Evolutionary conservation across 2,329 filamentous ascomycete genomes (phyloP).

Genomic region (Pseudogymnoascus sp.): DNA sequence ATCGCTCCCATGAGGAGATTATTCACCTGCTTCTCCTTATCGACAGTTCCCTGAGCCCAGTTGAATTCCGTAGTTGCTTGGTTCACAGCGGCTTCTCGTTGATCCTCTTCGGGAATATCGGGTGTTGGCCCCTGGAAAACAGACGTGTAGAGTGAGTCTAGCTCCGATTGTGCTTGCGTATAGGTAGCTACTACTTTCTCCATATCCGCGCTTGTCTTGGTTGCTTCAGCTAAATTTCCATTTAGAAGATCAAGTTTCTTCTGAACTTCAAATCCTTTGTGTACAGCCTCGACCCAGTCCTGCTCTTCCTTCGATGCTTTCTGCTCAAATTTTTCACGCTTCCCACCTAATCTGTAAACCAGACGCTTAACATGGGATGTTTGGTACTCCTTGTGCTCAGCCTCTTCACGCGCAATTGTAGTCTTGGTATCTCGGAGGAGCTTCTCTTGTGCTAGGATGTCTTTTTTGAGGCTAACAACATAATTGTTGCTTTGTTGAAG

Average conservation of each 20-base stretch:
- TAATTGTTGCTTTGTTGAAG: constrained; percentile 39
- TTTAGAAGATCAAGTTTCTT: constrained; percentile 35
- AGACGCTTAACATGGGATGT: constrained; percentile 45
- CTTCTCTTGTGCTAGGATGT: constrained; percentile 31
- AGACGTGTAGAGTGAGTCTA: constrained; percentile 44
- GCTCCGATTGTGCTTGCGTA: constrained; percentile 34
- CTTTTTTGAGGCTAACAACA: constrained; percentile 37
- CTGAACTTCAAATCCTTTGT: constrained; percentile 38
- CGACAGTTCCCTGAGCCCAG: constrained; percentile 28
- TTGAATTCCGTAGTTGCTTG: constrained; percentile 32
- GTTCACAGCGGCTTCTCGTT: constrained; percentile 33
- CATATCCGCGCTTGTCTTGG: constrained; percentile 29
- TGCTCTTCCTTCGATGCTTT: constrained; percentile 44
- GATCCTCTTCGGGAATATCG: constrained; percentile 45
- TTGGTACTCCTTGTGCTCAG: constrained; percentile 44
- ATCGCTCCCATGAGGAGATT: constrained; percentile 34
- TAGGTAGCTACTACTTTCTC: constrained; percentile 31
- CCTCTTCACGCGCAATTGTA: constrained; percentile 39
- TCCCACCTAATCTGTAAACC: constrained; percentile 42
- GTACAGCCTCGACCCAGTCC: constrained; percentile 46
- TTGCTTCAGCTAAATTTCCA: constrained; percentile 34
- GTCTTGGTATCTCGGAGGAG: constrained; percentile 33
- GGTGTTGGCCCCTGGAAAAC: constrained; percentile 47
- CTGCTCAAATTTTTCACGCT: constrained; percentile 40
- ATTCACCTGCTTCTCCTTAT: constrained; percentile 36